Base-by-base conservation (phyloP, 1,139 yeast species). In the Blastobotrys capitulatus region DNA sequence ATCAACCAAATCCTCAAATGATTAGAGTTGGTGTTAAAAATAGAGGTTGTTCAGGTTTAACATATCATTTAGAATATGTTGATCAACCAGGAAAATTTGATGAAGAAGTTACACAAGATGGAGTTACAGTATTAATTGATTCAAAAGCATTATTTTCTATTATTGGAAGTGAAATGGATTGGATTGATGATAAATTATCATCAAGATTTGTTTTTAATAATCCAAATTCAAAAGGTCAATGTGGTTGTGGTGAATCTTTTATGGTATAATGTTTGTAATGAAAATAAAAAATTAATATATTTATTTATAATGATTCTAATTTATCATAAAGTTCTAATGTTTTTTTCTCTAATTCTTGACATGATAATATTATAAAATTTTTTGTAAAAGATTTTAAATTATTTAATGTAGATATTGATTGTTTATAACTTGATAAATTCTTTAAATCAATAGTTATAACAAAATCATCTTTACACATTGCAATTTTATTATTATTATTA, bases 231-330 rank as follows among this genome's bases (percentile, higher is more conserved):
- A 92, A 90, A 72, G 97, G 97, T 32, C 86, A 96, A 49, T 92
- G 98, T 70, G 98, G 98, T 16, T 92, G 98, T 68, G 98, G 97
- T 50, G 98, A 92, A 71, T 87, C 96, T 6, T 92, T 92, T 67
- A 90, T 90, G 97, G 96, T 89, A 7, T 89, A 71, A n/a, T 20
- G 25, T 22, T 32, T 32, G 4, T 32, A 32, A n/a, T n/a, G n/a
- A n/a, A n/a, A n/a, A n/a, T n/a, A 31, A 31, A 12, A 31, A 31
- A 31, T 31, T 31, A 31, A n/a, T n/a, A n/a, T 31, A n/a, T 12
- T 31, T 31, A 31, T 31, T 31, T 89, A 7, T 89, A 71, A n/a
- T 20, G 25, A 5, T 32, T 32, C 6, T 32, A 32, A 22, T 13
- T 4, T 16, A 35, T 3, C 38, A 35, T 19, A 35, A 6, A 34